Evolutionary conservation across 179 eudicot genomes (phyloP).

Genomic region (Beta macrorhiza): DNA sequence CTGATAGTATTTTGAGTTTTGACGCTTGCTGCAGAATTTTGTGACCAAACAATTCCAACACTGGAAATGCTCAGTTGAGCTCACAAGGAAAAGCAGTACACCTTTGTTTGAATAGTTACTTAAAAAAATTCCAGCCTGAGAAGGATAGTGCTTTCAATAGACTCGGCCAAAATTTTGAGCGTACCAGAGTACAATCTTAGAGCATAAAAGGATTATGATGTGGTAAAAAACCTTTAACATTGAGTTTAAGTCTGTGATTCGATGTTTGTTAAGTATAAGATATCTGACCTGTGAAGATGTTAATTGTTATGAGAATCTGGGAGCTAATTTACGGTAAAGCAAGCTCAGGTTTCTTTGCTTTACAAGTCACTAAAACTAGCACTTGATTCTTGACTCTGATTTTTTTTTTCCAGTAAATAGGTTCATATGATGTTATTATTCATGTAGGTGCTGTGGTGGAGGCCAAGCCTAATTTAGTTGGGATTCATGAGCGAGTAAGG

Average conservation of each 20-base stretch:
- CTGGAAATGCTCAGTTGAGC: background rate
- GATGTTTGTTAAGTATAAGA: background rate
- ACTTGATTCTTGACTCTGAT: no score
- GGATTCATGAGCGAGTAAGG: slow-evolving; percentile 94
- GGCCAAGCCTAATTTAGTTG: slow-evolving; percentile 78
- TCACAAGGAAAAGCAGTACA: background rate
- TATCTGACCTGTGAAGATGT: background rate
- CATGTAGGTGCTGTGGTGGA: slow-evolving; percentile 77
- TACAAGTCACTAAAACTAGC: background rate
- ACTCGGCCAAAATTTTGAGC: background rate
- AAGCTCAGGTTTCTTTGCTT: background rate
- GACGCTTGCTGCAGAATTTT: background rate
- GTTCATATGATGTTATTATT: slow-evolving; percentile 1
- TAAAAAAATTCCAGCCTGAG: background rate
- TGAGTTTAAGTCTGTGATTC: background rate
- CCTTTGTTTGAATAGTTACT: background rate
- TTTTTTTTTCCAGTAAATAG: no score
- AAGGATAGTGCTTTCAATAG: background rate
- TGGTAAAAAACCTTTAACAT: background rate
- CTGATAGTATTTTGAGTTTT: background rate
- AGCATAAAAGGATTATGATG: background rate
- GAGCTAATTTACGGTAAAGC: background rate
- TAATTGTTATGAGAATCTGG: background rate
- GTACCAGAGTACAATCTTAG: background rate
- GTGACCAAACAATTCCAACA: no score